Evolutionary conservation across 192 early-diverging fungal genomes (phyloP), one percentile per base, ranked within the genome.

Genomic region (Rhizoclosmatium sp.): DNA sequence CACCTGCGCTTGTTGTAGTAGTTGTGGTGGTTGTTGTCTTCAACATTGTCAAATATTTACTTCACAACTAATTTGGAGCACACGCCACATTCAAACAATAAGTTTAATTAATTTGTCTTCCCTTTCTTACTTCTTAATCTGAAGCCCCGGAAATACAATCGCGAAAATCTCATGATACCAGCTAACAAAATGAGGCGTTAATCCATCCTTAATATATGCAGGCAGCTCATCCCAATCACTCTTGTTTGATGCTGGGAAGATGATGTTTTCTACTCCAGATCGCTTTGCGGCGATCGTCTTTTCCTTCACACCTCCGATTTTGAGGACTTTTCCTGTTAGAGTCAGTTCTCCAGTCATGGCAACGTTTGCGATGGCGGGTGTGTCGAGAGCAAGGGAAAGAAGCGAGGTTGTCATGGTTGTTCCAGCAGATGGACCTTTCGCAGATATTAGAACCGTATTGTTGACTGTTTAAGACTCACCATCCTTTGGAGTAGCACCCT

Each of bases 271-370:
- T 40, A 99, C 95, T 4, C 95, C 94, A 19, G 92, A 92, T 56
- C 97, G 87, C 80, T 98, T 97, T 71, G 98, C 98, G 3, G 98
- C 98, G 85, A 99, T 98, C 4, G 95, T 93, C 87, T 99, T 99
- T 71, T 99, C 97, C 77, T 97, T 96, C 45, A 99, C 85, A 39
- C 98, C 98, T 45, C 98, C 98, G 76, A 99, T 97, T 87, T 98
- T 95, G 54, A 99, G 89, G 46, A 99, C 93, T 74, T 97, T 97
- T 46, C 98, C 98, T 0, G 98, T 98, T 70, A 99, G 86, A 4
- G 98, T 99, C 59, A 99, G 85, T 86, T 99, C 98, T 74, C 98
- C 98, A 2, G 98, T 99, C 98, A 99, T 99, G 48, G 98, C 95
- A 47, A 97, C 92, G 44, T 95, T 91, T 42, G 91, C 89, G 19